Conservation (phyloP, 305 asterid species). For the Rubia tinctorum region DNA sequence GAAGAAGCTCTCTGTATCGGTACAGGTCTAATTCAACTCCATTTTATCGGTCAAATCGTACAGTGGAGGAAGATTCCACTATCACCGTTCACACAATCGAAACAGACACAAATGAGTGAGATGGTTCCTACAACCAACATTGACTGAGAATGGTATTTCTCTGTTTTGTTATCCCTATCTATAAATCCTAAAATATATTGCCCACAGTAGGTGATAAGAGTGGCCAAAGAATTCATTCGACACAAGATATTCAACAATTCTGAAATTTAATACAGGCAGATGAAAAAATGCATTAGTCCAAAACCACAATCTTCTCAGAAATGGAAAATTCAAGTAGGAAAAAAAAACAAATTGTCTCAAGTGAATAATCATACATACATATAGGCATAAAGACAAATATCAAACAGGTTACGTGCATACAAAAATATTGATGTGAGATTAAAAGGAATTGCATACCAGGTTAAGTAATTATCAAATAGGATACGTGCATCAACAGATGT, state of each 20-base stretch:
- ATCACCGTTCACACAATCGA: not conserved
- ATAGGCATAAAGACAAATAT: not conserved
- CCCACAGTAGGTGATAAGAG: not conserved
- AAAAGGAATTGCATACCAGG: no score
- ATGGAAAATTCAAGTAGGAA: no score
- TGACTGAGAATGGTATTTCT: not conserved
- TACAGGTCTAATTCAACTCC: not conserved
- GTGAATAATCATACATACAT: not conserved
- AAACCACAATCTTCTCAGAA: not conserved
- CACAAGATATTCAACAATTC: not conserved
- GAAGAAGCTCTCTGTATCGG: slow-evolving; percentile 32
- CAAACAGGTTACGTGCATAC: not conserved
- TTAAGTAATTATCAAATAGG: not conserved
- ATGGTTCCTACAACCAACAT: not conserved
- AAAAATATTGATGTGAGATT: no score
- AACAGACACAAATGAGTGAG: slow-evolving; percentile 7
- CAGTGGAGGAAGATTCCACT: not conserved
- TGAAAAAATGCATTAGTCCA: not conserved
- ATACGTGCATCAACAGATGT: not conserved
- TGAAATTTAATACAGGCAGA: not conserved
- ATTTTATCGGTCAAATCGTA: not conserved
- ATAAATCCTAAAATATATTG: not conserved
- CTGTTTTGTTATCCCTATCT: not conserved
- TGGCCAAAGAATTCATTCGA: not conserved
- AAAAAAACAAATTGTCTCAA: no score